Percentiles rank a stretch among this genome's conserved stretches.
phyloP scores from a whole-genome alignment of 2,329 filamentous ascomycete genomes.

The Paracoccidioides lutzii region DNA sequence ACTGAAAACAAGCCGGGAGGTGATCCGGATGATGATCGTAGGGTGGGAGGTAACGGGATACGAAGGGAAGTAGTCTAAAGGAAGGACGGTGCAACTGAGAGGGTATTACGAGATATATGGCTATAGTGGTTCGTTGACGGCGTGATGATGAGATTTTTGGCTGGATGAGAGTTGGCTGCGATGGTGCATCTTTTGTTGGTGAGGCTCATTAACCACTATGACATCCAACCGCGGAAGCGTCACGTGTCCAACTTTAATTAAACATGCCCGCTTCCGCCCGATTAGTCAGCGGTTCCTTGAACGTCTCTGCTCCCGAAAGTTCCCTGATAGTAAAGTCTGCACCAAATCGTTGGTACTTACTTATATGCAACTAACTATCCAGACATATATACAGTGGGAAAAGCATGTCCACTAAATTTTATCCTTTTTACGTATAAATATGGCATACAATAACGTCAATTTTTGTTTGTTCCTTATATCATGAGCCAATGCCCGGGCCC shows the following conservation, averaged over 20 bases:
- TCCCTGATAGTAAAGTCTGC: too few relatives aligned
- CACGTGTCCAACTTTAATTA: slow-evolving; percentile 19
- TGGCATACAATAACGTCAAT: slow-evolving; percentile 1
- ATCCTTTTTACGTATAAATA: background rate
- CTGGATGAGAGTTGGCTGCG: background rate
- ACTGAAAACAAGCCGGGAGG: background rate
- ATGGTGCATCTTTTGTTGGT: background rate
- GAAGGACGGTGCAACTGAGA: background rate
- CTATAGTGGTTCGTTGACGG: background rate
- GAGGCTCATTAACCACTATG: background rate
- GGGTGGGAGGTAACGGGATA: background rate
- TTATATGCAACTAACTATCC: background rate
- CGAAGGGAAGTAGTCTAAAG: background rate
- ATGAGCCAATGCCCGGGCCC: slow-evolving; percentile 38
- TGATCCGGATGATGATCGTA: background rate
- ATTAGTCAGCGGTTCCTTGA: background rate
- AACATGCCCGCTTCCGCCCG: background rate
- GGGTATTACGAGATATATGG: background rate
- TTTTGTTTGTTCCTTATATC: slow-evolving; percentile 10
- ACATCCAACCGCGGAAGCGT: slow-evolving; percentile 5
- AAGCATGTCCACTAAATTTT: background rate
- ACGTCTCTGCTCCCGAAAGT: too few relatives aligned
- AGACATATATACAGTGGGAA: background rate
- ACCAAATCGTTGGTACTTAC: background rate
- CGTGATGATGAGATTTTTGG: background rate